phyloP scores from a whole-genome alignment of 148 eudicot genomes.

The Camellia sinensis region DNA sequence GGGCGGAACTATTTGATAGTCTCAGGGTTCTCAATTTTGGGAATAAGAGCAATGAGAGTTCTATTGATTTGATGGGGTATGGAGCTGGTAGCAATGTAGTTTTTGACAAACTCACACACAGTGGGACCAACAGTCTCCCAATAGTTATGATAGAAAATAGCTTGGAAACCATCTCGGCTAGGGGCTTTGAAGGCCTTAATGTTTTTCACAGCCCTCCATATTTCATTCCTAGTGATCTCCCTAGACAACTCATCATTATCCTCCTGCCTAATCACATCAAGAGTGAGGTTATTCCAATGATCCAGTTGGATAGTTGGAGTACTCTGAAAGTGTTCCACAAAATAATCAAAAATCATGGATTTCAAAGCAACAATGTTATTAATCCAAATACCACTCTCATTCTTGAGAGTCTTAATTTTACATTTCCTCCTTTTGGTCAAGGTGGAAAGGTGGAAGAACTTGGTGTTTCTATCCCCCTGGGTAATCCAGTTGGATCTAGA shows the following conservation, averaged over 20 bases:
- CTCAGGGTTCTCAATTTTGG: neutral
- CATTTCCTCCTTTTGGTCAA: no score
- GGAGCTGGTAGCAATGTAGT: rapidly evolving
- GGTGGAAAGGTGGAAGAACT: neutral
- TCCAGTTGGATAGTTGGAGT: no score
- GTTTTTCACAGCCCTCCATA: neutral
- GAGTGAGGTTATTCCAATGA: no score
- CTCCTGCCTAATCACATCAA: no score
- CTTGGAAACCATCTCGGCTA: neutral
- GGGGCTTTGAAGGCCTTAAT: neutral
- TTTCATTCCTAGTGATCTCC: neutral
- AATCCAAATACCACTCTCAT: neutral
- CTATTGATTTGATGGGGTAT: neutral
- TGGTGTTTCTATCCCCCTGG: neutral
- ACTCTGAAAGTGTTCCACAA: no score
- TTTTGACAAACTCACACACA: neutral
- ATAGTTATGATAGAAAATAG: neutral
- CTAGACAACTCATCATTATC: no score
- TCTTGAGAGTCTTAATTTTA: neutral
- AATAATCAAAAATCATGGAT: no score
- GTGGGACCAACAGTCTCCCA: neutral
- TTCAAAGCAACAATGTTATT: no score
- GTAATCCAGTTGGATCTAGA: neutral
- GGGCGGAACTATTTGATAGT: neutral
- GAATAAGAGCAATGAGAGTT: neutral